Percentiles rank a stretch among this genome's conserved stretches.
Evolutionary conservation across 495 filamentous ascomycete species (phyloP).

Genomic region (Neurospora cerealis): DNA sequence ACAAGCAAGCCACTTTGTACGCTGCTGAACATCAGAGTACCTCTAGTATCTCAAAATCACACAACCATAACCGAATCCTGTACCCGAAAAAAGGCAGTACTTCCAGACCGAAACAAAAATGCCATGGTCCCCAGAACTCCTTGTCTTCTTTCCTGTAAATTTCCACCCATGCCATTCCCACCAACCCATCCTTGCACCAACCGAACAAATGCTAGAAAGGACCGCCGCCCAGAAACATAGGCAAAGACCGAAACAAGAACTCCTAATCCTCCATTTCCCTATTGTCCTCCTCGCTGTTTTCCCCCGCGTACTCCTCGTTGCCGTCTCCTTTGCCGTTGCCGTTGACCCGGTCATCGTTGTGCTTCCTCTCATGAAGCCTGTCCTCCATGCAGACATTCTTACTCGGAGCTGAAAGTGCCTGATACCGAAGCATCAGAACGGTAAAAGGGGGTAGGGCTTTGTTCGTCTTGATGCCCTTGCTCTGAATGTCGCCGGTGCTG

Average conservation of each 20-base stretch:
- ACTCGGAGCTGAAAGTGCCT: neutral
- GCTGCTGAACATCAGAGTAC: neutral
- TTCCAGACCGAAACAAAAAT: too few species aligned
- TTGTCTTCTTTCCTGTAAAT: neutral
- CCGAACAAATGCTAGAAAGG: neutral
- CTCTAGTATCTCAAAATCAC: neutral
- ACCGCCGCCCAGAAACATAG: conserved; percentile 12
- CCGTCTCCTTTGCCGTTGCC: neutral
- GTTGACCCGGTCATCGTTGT: neutral
- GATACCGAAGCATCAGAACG: neutral
- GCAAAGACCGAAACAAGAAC: neutral
- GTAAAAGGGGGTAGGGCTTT: neutral
- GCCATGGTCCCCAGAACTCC: neutral
- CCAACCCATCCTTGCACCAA: neutral
- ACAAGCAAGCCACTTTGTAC: neutral
- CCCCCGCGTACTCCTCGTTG: neutral
- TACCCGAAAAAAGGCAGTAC: neutral
- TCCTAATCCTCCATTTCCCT: neutral
- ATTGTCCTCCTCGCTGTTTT: neutral
- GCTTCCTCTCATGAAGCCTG: neutral
- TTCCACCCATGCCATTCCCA: neutral
- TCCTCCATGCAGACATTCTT: neutral
- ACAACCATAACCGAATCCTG: neutral
- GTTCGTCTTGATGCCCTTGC: neutral
- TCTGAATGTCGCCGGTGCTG: neutral